Conservation (phyloP, 2,329 filamentous ascomycete species). For the Aspergillus niger region DNA sequence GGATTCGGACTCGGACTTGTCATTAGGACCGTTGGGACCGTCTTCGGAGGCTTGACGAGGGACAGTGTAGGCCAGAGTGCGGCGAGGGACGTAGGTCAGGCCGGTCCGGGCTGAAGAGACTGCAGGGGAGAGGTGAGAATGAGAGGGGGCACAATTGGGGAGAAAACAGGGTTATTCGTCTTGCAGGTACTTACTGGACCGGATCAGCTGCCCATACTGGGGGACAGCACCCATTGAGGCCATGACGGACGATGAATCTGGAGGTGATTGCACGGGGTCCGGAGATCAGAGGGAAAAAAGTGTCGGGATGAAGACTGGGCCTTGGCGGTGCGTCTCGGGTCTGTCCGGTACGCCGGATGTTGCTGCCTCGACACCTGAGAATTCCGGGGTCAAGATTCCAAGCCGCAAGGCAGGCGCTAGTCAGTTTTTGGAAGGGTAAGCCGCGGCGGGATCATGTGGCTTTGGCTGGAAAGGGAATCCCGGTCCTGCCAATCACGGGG, state of each 20-base stretch:
- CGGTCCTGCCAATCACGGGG: not conserved
- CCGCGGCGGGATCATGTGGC: constrained; percentile 2
- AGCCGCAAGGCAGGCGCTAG: not conserved
- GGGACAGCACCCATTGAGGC: constrained; percentile 42
- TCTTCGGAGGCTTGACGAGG: constrained; percentile 34
- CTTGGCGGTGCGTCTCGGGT: constrained; percentile 25
- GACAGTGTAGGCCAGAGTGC: constrained; percentile 38
- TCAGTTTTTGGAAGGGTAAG: not conserved
- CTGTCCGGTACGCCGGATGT: constrained; percentile 19
- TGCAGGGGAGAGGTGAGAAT: not conserved
- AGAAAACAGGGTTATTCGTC: not conserved
- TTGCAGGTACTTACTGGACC: constrained; percentile 35
- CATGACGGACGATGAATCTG: constrained; percentile 30
- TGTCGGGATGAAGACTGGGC: constrained; percentile 20
- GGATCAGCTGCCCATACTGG: constrained; percentile 42
- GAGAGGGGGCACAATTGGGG: not conserved
- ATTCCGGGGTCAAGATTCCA: not conserved
- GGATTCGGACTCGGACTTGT: constrained; percentile 22
- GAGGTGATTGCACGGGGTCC: constrained; percentile 8
- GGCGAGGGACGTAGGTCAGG: constrained; percentile 37
- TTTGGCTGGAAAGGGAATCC: not conserved
- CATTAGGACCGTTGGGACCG: constrained; percentile 17
- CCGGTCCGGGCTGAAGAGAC: constrained; percentile 34
- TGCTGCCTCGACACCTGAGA: not conserved
- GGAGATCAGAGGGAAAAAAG: constrained; percentile 33